Percentiles rank a stretch among this genome's conserved stretches.
Evolutionary conservation across 2,329 filamentous ascomycete genomes (phyloP).

Genomic region (Colletotrichum sp.): DNA sequence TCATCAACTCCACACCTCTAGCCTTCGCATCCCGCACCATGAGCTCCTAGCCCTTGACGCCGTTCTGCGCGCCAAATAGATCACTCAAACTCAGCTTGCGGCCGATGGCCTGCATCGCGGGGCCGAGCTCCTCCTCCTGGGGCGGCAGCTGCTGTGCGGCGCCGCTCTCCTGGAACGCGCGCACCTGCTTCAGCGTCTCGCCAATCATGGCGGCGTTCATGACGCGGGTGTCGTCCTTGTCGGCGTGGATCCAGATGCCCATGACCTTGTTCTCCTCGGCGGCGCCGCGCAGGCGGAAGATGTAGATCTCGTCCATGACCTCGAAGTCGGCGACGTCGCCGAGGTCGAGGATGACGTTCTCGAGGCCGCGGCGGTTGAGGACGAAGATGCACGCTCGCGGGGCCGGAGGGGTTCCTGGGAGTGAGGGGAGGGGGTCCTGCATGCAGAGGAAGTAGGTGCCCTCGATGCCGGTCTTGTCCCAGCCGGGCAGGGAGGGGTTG

Average conservation of each 20-base stretch:
- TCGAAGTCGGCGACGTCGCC: constrained; percentile 67
- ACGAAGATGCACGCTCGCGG: constrained; percentile 68
- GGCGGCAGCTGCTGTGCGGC: neutral
- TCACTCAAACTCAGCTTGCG: constrained; percentile 50
- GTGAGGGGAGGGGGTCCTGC: constrained; percentile 52
- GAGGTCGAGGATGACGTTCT: constrained; percentile 75
- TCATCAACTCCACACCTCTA: neutral
- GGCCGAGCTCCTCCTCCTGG: constrained; percentile 30
- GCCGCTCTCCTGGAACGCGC: neutral
- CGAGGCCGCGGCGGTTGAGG: constrained; percentile 73
- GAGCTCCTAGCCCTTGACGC: constrained; percentile 20
- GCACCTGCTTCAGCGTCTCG: constrained; percentile 43
- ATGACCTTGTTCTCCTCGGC: constrained; percentile 45
- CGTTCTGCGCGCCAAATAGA: constrained; percentile 43
- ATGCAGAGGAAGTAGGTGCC: constrained; percentile 90
- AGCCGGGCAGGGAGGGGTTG: constrained; percentile 65
- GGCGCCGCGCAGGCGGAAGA: constrained; percentile 45
- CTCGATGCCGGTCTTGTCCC: constrained; percentile 88
- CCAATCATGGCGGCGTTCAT: constrained; percentile 46
- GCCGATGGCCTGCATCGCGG: constrained; percentile 49
- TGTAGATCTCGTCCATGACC: constrained; percentile 60
- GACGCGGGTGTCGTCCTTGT: constrained; percentile 48
- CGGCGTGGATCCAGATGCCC: constrained; percentile 62
- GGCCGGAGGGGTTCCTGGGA: too few species aligned
- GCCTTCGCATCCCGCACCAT: neutral